Base-by-base conservation (phyloP, 1,139 yeast species). In the Blastobotrys indianensis region DNA sequence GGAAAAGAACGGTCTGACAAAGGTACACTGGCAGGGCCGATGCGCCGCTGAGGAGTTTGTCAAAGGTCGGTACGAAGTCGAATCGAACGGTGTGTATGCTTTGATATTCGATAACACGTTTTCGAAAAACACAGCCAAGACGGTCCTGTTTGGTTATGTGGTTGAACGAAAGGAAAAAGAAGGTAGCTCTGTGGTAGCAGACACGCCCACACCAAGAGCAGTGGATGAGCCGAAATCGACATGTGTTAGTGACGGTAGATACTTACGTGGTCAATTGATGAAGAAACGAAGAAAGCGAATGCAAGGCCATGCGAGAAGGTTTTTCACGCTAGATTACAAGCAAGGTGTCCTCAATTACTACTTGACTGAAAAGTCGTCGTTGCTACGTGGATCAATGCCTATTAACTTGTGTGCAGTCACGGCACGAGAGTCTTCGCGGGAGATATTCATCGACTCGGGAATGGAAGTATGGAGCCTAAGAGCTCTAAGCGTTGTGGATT, bases 401-500 rank as follows among this genome's bases (percentile, higher is more conserved):
- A 79, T 92, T 40, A 79, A 77, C 45, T 75, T 84, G 41, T 80
- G 95, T 8, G 85, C 85, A 23, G 79, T 92, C 2, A 79, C 94
- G 49, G 97, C 95, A 1, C 82, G 83, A 56, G 73, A 79, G 29
- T 76, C 76, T 45, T 77, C 78, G 25, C 69, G 79, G 44, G 85
- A 85, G 56, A 80, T 92, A 41, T 82, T 84, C 45, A 76, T 92
- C 52, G 97, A 92, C 63, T 87, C 97, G 0, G 98, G 98, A 2
- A 82, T 92, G 81, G 98, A 92, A 62, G 80, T 86, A 12, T 92
- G 98, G 98, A 80, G 79, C 42, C 70, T 92, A 53, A 85, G 84
- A 57, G 86, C 97, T 0, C 67, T 75, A 38, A 79, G 75, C 47
- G 65, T 65, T 12, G 70, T 73, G 3, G 92, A 85, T 54, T 92